Evolutionary conservation across 2,329 filamentous ascomycete species (phyloP).

Genomic region (Fusarium lateritium): DNA sequence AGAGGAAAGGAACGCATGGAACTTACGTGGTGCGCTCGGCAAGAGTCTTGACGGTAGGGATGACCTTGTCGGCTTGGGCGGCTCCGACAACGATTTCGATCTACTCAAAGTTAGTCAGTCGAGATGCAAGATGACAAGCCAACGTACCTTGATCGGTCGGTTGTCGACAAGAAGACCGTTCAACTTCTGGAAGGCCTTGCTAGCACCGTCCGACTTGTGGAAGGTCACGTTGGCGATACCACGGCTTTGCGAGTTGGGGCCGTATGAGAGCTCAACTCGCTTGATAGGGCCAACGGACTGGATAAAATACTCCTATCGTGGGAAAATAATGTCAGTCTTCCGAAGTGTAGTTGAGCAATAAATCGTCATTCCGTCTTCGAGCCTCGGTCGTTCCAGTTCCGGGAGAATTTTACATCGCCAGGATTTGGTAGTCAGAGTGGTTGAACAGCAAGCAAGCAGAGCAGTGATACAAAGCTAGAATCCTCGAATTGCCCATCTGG

Average conservation of each 20-base stretch:
- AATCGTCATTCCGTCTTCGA: slow-evolving; percentile 52
- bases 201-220: slow-evolving; percentile 82
- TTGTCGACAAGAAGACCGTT: slow-evolving; percentile 94
- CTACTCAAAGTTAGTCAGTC: slow-evolving; percentile 60
- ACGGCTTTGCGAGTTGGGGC: slow-evolving; percentile 90
- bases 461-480: slow-evolving; percentile 48
- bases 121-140: not conserved
- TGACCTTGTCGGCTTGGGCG: slow-evolving; percentile 76
- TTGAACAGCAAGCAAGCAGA: slow-evolving; percentile 49
- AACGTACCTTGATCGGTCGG: slow-evolving; percentile 84
- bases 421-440: slow-evolving; percentile 35
- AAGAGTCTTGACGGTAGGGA: slow-evolving; percentile 77
- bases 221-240: slow-evolving; percentile 94
- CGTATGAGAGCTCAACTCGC: slow-evolving; percentile 92
- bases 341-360: slow-evolving; percentile 49
- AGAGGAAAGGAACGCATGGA: not conserved
- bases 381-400: slow-evolving; percentile 53
- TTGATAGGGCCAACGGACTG: slow-evolving; percentile 92
- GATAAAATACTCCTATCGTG: slow-evolving; percentile 93
- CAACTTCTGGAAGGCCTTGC: slow-evolving; percentile 85
- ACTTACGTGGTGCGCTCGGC: slow-evolving; percentile 84
- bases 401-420: slow-evolving; percentile 46
- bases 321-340: slow-evolving; percentile 76
- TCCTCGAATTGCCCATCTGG: slow-evolving; percentile 15
- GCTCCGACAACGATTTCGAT: slow-evolving; percentile 93